Percentiles rank a stretch among this genome's conserved stretches.
phyloP scores from a whole-genome alignment of 805 yeast genomes.

The Ogataea dorogensis region DNA sequence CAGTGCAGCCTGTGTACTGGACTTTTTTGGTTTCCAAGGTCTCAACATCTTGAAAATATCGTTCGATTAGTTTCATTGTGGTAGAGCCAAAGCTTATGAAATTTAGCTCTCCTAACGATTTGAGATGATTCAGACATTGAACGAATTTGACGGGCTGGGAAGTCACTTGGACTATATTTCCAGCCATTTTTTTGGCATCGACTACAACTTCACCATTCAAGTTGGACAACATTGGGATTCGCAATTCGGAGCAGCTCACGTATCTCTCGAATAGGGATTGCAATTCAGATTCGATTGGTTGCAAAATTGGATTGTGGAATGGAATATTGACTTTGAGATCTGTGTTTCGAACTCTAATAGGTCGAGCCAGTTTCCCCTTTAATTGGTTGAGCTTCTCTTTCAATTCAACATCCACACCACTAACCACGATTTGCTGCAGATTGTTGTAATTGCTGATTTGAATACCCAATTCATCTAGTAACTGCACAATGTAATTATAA shows the following conservation, averaged over 20 bases:
- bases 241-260: conserved; percentile 6
- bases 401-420: conserved; percentile 27
- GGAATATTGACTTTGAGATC: conserved; percentile 34
- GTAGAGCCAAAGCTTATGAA: conserved; percentile 33
- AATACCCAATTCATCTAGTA: conserved; percentile 18
- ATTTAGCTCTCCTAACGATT: conserved; percentile 12
- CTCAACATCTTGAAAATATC: conserved; percentile 24
- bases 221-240: conserved; percentile 32
- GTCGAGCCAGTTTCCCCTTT: conserved; percentile 21
- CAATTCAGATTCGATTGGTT: conserved; percentile 28
- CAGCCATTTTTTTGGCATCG: conserved; percentile 22
- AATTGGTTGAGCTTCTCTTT: conserved; percentile 15
- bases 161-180: conserved; percentile 32
- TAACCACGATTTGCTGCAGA: conserved; percentile 35
- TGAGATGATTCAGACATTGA: conserved; percentile 30
- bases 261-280: conserved; percentile 9
- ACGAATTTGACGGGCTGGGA: conserved; percentile 34
- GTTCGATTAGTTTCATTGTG: conserved; percentile 28
- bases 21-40: conserved; percentile 8
- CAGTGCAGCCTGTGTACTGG: not conserved
- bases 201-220: conserved; percentile 26
- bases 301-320: conserved; percentile 34
- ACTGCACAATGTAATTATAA: conserved; percentile 18
- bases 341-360: conserved; percentile 26
- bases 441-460: conserved; percentile 34